Evolutionary conservation across 768 basidiomycete species (phyloP), one percentile per base, ranked within the genome.

Genomic region (Dictyophora rubrovolvata): DNA sequence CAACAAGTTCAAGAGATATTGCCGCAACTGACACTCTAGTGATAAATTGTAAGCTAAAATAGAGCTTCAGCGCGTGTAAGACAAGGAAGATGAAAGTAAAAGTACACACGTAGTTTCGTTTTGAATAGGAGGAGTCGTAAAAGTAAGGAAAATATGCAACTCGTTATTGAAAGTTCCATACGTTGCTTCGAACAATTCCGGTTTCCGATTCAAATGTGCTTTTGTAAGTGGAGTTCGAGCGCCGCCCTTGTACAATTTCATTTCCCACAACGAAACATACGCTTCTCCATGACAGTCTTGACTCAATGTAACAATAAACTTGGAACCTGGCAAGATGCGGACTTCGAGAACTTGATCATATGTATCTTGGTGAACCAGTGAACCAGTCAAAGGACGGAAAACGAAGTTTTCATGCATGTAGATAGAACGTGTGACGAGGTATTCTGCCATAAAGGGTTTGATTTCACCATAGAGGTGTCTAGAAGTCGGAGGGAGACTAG

Each of bases 211-310:
- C 35, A 51, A n/a, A n/a, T 52, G 17, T 11, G 36, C 17, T 34
- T 51, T 59, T 11, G 36, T 48, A 12, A 59, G 35, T 18, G 57
- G 49, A 21, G 50, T 14, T 18, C 52, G 57, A 36, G 35, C 37
- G 16, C 57, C 33, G 42, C 57, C 49, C 17, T 36, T 51, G 14
- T 21, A 51, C 37, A 51, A 59, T 35, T 33, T 59, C 57, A 59
- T 50, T 22, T 59, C 57, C 57, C 57, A 59, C 10, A 59, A n/a
- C 7, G 37, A 33, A 34, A 59, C n/a, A 28, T 21, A 33, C n/a
- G 37, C 49, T 18, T 23, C 20, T 6, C 18, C 20, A 14, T 34
- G 22, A 1, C n/a, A 20, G 14, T 35, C 20, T n/a, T 53, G 48
- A 35, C 48, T 51, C n/a, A 52, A 28, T 33, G 49, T 35, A 36